phyloP scores from a whole-genome alignment of 2,329 filamentous ascomycete species.

The Aspergillus awamori region DNA sequence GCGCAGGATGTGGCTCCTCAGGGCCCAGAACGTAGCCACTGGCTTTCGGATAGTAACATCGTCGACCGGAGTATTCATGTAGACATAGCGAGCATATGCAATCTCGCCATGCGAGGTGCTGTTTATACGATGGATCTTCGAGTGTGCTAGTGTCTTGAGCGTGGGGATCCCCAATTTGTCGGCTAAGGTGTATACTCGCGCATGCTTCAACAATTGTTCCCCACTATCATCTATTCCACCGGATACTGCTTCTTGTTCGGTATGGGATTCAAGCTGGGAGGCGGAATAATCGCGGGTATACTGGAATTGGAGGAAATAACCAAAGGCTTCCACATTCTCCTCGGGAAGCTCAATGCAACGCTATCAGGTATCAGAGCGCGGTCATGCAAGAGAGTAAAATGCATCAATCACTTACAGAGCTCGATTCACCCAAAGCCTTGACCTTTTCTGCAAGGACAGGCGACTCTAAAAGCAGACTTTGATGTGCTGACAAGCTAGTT shows the following conservation, averaged over 20 bases:
- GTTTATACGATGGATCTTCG: conserved; percentile 90
- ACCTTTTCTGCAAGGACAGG: conserved; percentile 72
- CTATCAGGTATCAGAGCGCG: conserved; percentile 39
- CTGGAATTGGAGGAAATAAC: conserved; percentile 79
- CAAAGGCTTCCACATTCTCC: conserved; percentile 72
- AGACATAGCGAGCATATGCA: conserved; percentile 87
- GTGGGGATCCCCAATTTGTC: conserved; percentile 71
- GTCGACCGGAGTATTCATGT: conserved; percentile 70
- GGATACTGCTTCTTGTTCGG: conserved; percentile 65
- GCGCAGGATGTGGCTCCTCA: conserved; percentile 75
- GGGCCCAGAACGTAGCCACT: conserved; percentile 89
- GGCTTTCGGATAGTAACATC: conserved; percentile 77
- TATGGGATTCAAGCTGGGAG: conserved; percentile 58
- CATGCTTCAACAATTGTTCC: conserved; percentile 82
- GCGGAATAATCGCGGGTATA: conserved; percentile 90
- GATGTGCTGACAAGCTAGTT: conserved; percentile 74
- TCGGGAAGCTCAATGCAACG: conserved; percentile 69
- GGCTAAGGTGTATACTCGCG: conserved; percentile 84
- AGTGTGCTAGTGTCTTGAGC: conserved; percentile 76
- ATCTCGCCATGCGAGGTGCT: conserved; percentile 89
- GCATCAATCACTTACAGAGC: conserved; percentile 55
- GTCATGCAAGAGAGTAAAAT: background rate
- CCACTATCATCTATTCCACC: conserved; percentile 75
- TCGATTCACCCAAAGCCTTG: conserved; percentile 62
- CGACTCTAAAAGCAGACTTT: conserved; percentile 72